Evolutionary conservation across 352 stramenopile genomes (phyloP), one percentile per base, ranked within the genome.

Genomic region (Globisporangium middletonii): DNA sequence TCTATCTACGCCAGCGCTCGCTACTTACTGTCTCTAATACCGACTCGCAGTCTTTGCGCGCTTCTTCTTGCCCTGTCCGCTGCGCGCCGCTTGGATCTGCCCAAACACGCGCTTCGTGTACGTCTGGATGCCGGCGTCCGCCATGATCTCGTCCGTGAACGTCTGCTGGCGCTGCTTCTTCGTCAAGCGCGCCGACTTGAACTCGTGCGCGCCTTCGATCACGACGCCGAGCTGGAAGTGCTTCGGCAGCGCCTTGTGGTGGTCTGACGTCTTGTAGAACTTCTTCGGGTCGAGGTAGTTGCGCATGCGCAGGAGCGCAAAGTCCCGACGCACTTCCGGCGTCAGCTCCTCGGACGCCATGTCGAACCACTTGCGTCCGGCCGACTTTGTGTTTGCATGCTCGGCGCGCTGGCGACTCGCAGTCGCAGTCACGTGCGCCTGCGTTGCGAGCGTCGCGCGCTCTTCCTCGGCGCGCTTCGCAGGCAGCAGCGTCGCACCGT

Each of bases 201-300:
- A 94, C 73, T 98, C 94, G 35, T 87, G 67, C 15, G 83, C 75
- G 50, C 91, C 92, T 69, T 98, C 92, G 50, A 98, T 88, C 12
- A 98, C 92, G 16, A 85, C 94, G 19, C 94, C 94, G 44, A 95
- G 71, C 64, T 98, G 92, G 56, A 97, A 95, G 59, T 97, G 75
- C 58, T 89, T 94, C 28, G 88, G 88, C 60, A 95, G 64, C 26
- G 76, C 77, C 54, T 88, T 86, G 46, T 72, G 70, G 65, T 92
- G 83, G 65, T 96, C 86, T 59, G 79, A 93, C 60, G 76, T 86
- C 84, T 98, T 98, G 92, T 98, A 98, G 58, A 98, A 98, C 63
- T 96, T 96, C 71, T 98, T 98, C 1, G 94, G 94, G 69, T 98
- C 93, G 56, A 98, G 60, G 71, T 98, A 98, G 64, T 95, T 97